Base-by-base conservation (phyloP, 352 stramenopile genomes). In the Phytopythium helicoides region DNA sequence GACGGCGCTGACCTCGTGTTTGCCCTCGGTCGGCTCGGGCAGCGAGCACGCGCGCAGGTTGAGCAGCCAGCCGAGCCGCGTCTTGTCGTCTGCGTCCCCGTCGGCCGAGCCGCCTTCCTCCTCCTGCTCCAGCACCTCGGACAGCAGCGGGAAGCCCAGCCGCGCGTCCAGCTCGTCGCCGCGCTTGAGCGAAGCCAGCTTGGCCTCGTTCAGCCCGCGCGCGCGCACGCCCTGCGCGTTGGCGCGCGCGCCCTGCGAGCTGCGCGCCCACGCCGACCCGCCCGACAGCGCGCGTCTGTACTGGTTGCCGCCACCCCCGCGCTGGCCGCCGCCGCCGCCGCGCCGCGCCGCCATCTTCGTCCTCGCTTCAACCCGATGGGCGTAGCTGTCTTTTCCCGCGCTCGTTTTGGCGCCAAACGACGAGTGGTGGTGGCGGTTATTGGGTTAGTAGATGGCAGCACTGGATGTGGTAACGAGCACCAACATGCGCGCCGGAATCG, bases 1-100 rank as follows among this genome's bases (percentile, higher is more conserved):
- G 11, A 98, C 60, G 5, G 86, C 92, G 41, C 78, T 87, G n/a
- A 90, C 84, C 68, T 98, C 92, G 41, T 62, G 68, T 45, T 87
- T 88, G 42, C 73, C 73, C 21, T 87, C 81, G 3, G 60, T 39
- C 3, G 71, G 65, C 37, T 89, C 81, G 15, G 67, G 64, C 9
- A 92, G 57, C 42, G 76, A 82, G 26, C 66, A 85, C 11, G 74
- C 56, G 37, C 79, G 79, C 31, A 89, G 60, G 49, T 92, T 92
- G 25, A 92, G 63, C 46, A 92, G 62, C 81, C 81, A 92, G 7
- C 81, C 81, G 23, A 92, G 73, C 41, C 63, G 72, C 5, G 61
- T 26, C 25, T 62, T 40, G 22, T 10, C 38, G 23, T 58, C 47
- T 19, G 42, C 45, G 2, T 10, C 19, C 5, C 19, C 39, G 40